phyloP scores from a whole-genome alignment of 2,329 filamentous ascomycete species.

The Aspergillus sp. region DNA sequence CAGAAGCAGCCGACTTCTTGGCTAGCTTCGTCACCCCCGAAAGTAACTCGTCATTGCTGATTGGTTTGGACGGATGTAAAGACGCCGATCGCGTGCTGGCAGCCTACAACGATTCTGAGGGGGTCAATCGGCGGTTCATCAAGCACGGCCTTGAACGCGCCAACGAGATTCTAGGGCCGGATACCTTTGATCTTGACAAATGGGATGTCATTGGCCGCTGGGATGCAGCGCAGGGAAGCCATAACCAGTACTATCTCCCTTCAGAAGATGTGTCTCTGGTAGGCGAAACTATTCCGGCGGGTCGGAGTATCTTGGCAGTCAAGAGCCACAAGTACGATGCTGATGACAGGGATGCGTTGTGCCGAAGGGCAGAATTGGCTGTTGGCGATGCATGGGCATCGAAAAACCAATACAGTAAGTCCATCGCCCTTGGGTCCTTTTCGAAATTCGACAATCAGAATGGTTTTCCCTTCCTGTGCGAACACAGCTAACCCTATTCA shows the following conservation, averaged over 20 bases:
- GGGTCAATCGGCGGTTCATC: constrained; percentile 14
- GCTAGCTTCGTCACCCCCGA: constrained; percentile 1
- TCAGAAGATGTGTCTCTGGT: not conserved
- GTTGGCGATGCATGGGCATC: not conserved
- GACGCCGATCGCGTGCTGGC: constrained; percentile 74
- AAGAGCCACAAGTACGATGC: constrained; percentile 16
- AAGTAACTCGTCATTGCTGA: constrained; percentile 4
- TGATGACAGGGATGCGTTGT: constrained; percentile 7
- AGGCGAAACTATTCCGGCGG: not conserved
- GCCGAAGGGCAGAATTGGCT: constrained; percentile 1
- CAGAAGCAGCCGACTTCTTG: constrained; percentile 10
- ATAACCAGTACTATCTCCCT: constrained; percentile 17
- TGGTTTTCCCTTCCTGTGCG: too few species aligned
- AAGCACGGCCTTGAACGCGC: constrained; percentile 45
- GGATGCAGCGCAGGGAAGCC: constrained; percentile 2
- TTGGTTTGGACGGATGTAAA: constrained; percentile 31
- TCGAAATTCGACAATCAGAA: rapidly evolving
- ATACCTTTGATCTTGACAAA: constrained; percentile 66
- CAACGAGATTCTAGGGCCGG: constrained; percentile 69
- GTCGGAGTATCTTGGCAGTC: constrained; percentile 3
- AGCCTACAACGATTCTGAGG: constrained; percentile 55
- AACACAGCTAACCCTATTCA: too few species aligned
- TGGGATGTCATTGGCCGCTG: constrained; percentile 62
- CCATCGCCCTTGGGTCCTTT: too few species aligned
- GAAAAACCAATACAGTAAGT: not conserved